phyloP scores from a whole-genome alignment of 2,329 filamentous ascomycete species.

The Alternaria incomplexa region DNA sequence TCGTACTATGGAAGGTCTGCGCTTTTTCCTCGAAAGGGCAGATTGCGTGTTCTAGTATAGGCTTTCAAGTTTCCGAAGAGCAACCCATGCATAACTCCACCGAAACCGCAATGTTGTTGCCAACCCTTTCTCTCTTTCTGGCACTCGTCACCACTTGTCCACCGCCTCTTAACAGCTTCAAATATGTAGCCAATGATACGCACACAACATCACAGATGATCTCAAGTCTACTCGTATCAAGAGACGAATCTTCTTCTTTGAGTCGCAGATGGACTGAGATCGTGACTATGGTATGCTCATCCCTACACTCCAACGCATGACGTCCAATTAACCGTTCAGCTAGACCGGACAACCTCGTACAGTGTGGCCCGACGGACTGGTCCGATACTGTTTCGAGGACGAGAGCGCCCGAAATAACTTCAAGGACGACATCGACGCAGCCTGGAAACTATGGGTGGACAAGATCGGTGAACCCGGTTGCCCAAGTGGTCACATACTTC shows the following conservation, averaged over 20 bases:
- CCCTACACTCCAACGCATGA: neutral
- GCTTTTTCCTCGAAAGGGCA: neutral
- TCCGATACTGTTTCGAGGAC: conserved; percentile 2
- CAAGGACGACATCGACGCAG: neutral
- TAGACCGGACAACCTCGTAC: neutral
- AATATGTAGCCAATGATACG: neutral
- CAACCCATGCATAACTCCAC: neutral
- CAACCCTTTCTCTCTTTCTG: neutral
- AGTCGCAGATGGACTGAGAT: neutral
- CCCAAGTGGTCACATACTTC: neutral
- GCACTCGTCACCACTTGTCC: neutral
- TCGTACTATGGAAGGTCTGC: neutral
- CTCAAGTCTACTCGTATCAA: neutral
- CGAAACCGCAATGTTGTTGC: neutral
- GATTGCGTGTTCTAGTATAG: neutral
- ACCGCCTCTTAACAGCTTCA: neutral
- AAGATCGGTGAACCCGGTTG: neutral
- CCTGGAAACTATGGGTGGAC: conserved; percentile 5
- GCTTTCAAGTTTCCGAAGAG: neutral
- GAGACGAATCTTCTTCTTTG: neutral
- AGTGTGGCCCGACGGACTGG: neutral
- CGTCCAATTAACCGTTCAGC: neutral
- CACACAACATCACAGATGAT: neutral
- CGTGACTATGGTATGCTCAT: neutral
- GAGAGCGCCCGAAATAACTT: neutral